Base-by-base conservation (phyloP, 2,329 filamentous ascomycete species). In the Venturiaceae sp. region DNA sequence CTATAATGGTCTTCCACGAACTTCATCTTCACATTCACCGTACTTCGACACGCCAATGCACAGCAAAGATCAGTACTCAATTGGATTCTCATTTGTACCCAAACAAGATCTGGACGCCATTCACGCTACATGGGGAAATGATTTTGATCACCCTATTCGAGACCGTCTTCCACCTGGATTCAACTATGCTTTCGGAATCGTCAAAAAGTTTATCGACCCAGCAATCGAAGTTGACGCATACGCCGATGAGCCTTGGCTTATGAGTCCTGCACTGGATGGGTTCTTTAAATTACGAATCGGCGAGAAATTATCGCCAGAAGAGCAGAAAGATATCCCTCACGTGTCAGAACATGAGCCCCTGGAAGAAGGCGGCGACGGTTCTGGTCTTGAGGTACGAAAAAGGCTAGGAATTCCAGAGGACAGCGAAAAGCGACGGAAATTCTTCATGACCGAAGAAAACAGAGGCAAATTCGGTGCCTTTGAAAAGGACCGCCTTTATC, bases 131-230 rank as follows among this genome's bases (percentile, higher is more conserved):
- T 96, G 95, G 66, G 94, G 92, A 41, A 97, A 97, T 71, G 91
- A 96, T 76, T 96, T 97, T 69, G 92, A 96, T 67, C 83, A 88
- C 56, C 90, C 94, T 0, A 92, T 99, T 65, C 83, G 90, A 28
- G 87, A 96, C 68, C 83, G 86, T 16, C 77, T 99, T 1, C 92
- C 94, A 0, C 90, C 90, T 0, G 91, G 92, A 0, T 95, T 96
- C 72, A 84, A 83, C 68, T 86, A 89, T 9, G 92, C 91, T 0
- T 83, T 96, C 72, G 85, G 83, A 58, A 86, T 96, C 46, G 89
- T 95, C 32, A 89, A 89, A 65, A 95, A 90, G 87, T 88, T 85
- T 76, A 87, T 97, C 53, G 92, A 99, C 68, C 92, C 92, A 0
- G 90, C 91, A 0, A 75, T 99, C 0, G 90, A 96, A 7, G 92